phyloP scores from a whole-genome alignment of 768 basidiomycete genomes.

The Xanthoconium purpureum region DNA sequence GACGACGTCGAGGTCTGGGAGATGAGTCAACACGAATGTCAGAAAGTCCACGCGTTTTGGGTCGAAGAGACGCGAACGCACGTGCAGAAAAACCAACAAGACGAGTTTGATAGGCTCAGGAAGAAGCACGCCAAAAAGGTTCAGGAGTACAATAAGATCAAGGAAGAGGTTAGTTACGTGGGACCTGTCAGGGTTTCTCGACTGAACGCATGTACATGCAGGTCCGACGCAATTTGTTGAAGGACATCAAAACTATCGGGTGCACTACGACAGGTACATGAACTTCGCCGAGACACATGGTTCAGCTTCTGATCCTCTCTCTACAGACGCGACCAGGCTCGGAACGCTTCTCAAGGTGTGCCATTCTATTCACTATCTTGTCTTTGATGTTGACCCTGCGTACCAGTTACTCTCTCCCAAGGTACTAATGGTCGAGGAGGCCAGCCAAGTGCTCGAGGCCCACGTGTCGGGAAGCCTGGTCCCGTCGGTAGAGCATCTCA shows the following conservation, averaged over 20 bases:
- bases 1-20: conserved; percentile 44
- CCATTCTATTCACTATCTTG: neutral
- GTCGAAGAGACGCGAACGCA: conserved; percentile 36
- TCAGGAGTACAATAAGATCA: conserved; percentile 37
- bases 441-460: conserved; percentile 79
- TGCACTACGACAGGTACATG: conserved; percentile 70
- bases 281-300: neutral
- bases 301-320: neutral
- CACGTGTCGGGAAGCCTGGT: conserved; percentile 67
- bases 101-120: conserved; percentile 44
- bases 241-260: conserved; percentile 58
- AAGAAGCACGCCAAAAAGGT: conserved; percentile 40
- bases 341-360: conserved; percentile 53
- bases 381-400: neutral
- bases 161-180: conserved; percentile 47
- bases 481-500: conserved; percentile 65
- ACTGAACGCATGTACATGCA: conserved; percentile 23
- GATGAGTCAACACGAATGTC: conserved; percentile 51
- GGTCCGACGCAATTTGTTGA: conserved; percentile 55
- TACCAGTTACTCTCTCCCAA: conserved; percentile 54
- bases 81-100: conserved; percentile 28
- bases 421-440: conserved; percentile 74
- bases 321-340: conserved; percentile 64
- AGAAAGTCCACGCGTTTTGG: conserved; percentile 46
- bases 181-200: neutral